These are phyloP conservation scores for Leishmania turanica DNA, from an alignment of 208 protist genomes.

Conservation along the genomic window DNA sequence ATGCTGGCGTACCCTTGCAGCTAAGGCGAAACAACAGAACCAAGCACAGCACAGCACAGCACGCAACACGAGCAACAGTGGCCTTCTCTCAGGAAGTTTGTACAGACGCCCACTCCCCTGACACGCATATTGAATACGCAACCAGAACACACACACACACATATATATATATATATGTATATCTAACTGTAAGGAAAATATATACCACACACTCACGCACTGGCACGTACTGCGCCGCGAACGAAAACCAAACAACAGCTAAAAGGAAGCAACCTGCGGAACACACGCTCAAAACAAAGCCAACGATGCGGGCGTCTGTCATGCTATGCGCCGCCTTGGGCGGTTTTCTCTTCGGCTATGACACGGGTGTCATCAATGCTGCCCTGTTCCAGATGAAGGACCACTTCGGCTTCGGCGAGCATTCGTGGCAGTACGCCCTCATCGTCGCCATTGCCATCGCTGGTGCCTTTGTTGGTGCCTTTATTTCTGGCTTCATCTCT, in stretches of 20 bases:
- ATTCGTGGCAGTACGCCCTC: constrained; percentile 79
- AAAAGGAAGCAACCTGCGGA: not conserved
- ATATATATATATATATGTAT: constrained; percentile 1
- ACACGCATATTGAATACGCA: not conserved
- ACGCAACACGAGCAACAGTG: no score
- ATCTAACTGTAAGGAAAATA: not conserved
- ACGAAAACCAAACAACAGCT: not conserved
- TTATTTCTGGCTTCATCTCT: constrained; percentile 71
- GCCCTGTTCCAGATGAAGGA: constrained; percentile 93
- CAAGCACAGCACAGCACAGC: not conserved
- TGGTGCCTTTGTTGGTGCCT: constrained; percentile 86
- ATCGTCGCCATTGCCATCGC: constrained; percentile 88
- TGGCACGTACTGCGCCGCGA: not conserved
- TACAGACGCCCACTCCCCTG: not conserved
- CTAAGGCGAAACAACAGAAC: not conserved
- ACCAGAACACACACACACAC: not conserved
- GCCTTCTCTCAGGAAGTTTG: no score
- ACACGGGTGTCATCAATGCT: constrained; percentile 92
- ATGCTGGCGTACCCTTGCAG: not conserved
- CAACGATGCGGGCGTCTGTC: constrained; percentile 48
- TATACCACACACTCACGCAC: not conserved
- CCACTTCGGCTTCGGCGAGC: constrained; percentile 80
- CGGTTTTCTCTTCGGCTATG: constrained; percentile 94
- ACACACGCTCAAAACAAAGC: not conserved
- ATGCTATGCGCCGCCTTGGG: constrained; percentile 88